Conservation (phyloP, 768 basidiomycete genomes). For the Pholiota molesta region DNA sequence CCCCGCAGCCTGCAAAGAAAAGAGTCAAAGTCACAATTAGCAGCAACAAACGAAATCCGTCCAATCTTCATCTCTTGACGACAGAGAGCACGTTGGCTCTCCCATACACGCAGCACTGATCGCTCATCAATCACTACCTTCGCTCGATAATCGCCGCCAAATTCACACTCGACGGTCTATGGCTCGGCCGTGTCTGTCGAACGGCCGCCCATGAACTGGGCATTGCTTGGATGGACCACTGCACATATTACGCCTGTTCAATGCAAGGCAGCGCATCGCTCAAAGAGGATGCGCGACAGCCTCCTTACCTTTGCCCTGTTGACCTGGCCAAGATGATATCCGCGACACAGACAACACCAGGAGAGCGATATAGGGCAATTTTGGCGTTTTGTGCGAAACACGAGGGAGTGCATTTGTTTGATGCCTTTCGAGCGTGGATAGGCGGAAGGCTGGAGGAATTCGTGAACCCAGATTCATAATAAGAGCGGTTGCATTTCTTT, state of each 20-base stretch:
- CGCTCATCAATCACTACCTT: slow-evolving; percentile 14
- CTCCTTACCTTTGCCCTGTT: slow-evolving; percentile 37
- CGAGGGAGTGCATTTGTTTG: slow-evolving; percentile 29
- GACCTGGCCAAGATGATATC: slow-evolving; percentile 33
- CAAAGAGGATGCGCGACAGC: slow-evolving; percentile 36
- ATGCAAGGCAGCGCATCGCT: slow-evolving; percentile 38
- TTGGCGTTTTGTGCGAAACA: slow-evolving; percentile 30
- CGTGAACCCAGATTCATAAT: not conserved
- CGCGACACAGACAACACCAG: slow-evolving; percentile 25
- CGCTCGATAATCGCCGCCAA: not conserved
- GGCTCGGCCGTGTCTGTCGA: slow-evolving; percentile 37
- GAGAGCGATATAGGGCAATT: slow-evolving; percentile 27
- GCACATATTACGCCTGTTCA: slow-evolving; percentile 38
- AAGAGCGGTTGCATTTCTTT: too few relatives aligned
- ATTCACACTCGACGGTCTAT: slow-evolving; percentile 26
- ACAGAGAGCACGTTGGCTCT: not conserved
- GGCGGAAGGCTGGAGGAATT: not conserved
- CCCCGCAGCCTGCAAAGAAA: slow-evolving; percentile 13
- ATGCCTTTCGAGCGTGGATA: slow-evolving; percentile 29
- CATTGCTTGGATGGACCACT: slow-evolving; percentile 46
- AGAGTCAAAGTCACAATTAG: slow-evolving; percentile 11
- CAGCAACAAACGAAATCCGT: too few relatives aligned
- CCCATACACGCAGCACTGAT: slow-evolving; percentile 11
- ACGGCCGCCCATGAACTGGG: slow-evolving; percentile 41
- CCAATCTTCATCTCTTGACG: not conserved